Evolutionary conservation across 2,329 filamentous ascomycete genomes (phyloP), one percentile per base, ranked within the genome.

Genomic region (Penicillium sp.): DNA sequence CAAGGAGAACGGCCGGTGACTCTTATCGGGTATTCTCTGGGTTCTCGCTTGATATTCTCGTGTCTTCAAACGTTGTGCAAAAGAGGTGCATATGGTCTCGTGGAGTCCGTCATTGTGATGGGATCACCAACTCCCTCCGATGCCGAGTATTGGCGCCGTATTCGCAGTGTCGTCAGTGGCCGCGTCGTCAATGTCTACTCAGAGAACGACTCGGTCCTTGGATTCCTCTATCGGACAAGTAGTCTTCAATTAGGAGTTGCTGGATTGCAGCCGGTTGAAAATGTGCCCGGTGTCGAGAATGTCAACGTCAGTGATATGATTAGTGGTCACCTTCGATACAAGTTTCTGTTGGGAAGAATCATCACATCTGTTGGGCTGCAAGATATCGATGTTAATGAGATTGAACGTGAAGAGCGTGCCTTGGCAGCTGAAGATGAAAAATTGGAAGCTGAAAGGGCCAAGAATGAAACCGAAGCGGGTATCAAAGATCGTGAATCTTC

Each of bases 141-240:
- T 42, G 73, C 82, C 0, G 79, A 79, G 1, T 84, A 90, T 60
- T 96, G 92, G 92, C 81, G 86, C 42, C 78, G 83, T 34, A 84
- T 95, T 60, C 84, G 90, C 28, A 84, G 83, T 42, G 89, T 93
- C 0, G 90, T 95, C 0, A 84, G 86, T 1, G 91, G 92, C 2
- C 83, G 88, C 52, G 80, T 96, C 7, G 87, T 95, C 62, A 96
- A 96, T 62, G 90, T 93, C 8, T 96, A 87, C 72, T 93, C 89
- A 1, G 85, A 87, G 47, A 92, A 94, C 54, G 92, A 96, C 71
- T 89, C 90, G 65, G 85, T 96, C 29, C 83, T 96, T 1, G 91
- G 85, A 1, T 93, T 96, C 67, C 77, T 96, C 16, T 96, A 96
- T 70, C 85, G 92, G 42, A 87, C 90, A 2, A 90, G 88, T 38